Conservation (phyloP, 1,139 yeast genomes). For the Protomyces macrosporus region DNA sequence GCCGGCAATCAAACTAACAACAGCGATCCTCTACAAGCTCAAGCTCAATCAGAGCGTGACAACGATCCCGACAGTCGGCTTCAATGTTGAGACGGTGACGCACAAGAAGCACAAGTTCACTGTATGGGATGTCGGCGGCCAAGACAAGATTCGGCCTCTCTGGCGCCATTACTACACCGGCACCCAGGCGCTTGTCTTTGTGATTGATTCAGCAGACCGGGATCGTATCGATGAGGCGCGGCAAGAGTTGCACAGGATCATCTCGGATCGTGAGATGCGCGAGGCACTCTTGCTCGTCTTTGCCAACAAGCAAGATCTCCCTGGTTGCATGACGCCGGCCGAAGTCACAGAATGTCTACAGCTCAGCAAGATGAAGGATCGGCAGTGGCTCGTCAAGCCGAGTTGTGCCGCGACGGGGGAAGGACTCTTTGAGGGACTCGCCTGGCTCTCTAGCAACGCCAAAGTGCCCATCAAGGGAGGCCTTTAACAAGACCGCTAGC, state of each 20-base stretch:
- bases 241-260: constrained; percentile 68
- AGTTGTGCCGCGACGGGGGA: constrained; percentile 89
- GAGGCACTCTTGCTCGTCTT: constrained; percentile 73
- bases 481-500: background rate
- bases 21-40: constrained; percentile 60
- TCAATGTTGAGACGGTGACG: constrained; percentile 86
- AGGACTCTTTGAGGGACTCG: constrained; percentile 80
- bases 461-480: constrained; percentile 19
- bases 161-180: constrained; percentile 97
- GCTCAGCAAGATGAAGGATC: constrained; percentile 74
- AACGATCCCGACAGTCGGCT: constrained; percentile 91
- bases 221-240: constrained; percentile 72
- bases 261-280: constrained; percentile 73
- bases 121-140: constrained; percentile 98
- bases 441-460: constrained; percentile 19
- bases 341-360: constrained; percentile 83
- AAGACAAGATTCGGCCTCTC: constrained; percentile 78
- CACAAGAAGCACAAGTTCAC: constrained; percentile 84
- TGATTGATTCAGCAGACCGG: constrained; percentile 74
- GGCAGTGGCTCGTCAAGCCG: constrained; percentile 87
- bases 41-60: constrained; percentile 70
- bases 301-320: constrained; percentile 87
- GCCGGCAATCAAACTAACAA: background rate
- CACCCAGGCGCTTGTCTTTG: constrained; percentile 88
- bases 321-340: constrained; percentile 81